Conservation (phyloP, 2,329 filamentous ascomycete species). For the Nemania sp. region DNA sequence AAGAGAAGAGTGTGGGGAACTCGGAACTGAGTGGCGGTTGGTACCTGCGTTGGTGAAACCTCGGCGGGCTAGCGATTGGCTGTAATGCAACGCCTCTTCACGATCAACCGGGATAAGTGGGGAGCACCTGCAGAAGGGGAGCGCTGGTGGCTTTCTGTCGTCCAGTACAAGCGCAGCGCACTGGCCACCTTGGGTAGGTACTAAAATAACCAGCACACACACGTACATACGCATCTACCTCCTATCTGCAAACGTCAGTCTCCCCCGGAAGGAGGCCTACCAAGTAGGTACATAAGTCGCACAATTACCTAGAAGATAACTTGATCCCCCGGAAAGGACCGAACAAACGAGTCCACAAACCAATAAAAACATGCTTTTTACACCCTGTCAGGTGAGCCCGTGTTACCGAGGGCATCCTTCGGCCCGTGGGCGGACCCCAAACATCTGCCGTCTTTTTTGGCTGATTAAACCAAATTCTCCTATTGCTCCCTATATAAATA, state of each 20-base stretch:
- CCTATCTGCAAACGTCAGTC: background rate
- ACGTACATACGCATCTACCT: background rate
- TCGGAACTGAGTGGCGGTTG: conserved; percentile 18
- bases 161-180: conserved; percentile 14
- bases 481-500: background rate
- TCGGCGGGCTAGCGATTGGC: conserved; percentile 22
- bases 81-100: conserved; percentile 6
- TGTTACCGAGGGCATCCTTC: conserved; percentile 4
- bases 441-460: background rate
- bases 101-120: conserved; percentile 19
- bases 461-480: background rate
- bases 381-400: background rate
- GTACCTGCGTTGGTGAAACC: conserved; percentile 40
- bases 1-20: conserved; percentile 8
- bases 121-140: conserved; percentile 5
- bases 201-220: background rate
- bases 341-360: background rate
- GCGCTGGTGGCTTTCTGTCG: conserved; percentile 12
- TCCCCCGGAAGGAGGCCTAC: too few relatives aligned
- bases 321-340: background rate
- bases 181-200: conserved; percentile 3
- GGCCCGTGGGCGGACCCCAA: background rate
- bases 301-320: background rate
- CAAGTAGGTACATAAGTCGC: background rate
- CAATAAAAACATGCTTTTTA: background rate